Conservation (phyloP, 352 stramenopile species). For the Globisporangium emineosum region DNA sequence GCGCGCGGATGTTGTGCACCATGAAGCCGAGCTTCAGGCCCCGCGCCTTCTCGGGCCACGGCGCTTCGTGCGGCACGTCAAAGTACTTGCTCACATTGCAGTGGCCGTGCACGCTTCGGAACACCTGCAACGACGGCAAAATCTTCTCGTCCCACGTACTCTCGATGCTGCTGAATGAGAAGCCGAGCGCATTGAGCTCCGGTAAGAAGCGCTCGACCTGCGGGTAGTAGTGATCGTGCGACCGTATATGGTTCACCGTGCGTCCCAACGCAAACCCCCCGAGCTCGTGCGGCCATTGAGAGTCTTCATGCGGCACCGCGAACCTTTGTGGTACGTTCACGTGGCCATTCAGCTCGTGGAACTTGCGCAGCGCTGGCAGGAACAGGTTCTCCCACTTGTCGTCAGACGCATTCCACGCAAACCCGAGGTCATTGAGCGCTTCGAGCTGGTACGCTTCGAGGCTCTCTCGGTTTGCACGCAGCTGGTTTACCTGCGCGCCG, state of each 20-base stretch:
- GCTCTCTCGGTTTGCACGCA: conserved; percentile 27
- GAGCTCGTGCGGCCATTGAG: conserved; percentile 24
- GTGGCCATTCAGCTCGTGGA: conserved; percentile 36
- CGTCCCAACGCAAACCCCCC: conserved; percentile 38
- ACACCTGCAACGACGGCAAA: conserved; percentile 44
- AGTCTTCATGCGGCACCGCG: conserved; percentile 21
- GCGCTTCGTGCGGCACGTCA: conserved; percentile 28
- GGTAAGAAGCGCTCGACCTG: conserved; percentile 30
- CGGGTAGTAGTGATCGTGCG: conserved; percentile 22
- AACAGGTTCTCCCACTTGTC: conserved; percentile 35
- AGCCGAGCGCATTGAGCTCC: conserved; percentile 41
- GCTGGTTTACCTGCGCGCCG: conserved; percentile 16
- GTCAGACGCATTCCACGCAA: conserved; percentile 37
- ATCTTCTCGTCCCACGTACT: conserved; percentile 50
- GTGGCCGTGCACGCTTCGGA: conserved; percentile 36
- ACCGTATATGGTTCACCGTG: conserved; percentile 50
- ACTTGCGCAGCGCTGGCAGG: conserved; percentile 36
- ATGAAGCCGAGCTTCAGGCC: conserved; percentile 48
- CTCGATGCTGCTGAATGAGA: conserved; percentile 47
- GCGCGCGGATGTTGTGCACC: conserved; percentile 49
- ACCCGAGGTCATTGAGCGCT: conserved; percentile 34
- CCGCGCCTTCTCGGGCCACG: conserved; percentile 35
- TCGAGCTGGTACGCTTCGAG: conserved; percentile 27
- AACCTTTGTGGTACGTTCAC: conserved; percentile 39
- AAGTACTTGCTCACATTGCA: conserved; percentile 40